Evolutionary conservation across 148 eudicot genomes (phyloP), one percentile per base, ranked within the genome.

Genomic region (Arctostaphylos glauca): DNA sequence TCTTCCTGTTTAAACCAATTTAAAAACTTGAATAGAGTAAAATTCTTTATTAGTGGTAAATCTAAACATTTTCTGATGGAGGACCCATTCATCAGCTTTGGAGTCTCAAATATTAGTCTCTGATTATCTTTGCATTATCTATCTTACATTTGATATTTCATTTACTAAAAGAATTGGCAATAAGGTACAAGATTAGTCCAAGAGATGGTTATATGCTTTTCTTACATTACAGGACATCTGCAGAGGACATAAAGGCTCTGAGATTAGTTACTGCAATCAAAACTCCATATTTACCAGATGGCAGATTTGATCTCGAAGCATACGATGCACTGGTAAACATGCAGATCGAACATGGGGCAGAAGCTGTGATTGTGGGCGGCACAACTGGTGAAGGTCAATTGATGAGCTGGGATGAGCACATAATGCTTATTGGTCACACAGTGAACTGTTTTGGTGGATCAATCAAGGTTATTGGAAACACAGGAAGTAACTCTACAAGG

Each of bases 351-450:
- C 59, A 86, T 75, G 97, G 98, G n/a, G 95, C 81, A 0, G 97
- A 94, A 72, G 96, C 88, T 18, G 92, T 94, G 68, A 94, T 94
- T 76, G 98, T 94, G 15, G 98, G 98, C 16, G 98, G 98, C 79
- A 94, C 98, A 23, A 93, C 98, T 21, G 98, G 98, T 52, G 98
- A 94, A 88, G 98, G 95, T 21, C 98, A 94, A 78, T 80, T 94
- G 53, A 94, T 94, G 98, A 91, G 95, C 81, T 94, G 98, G 98
- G 98, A 94, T 85, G 98, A 94, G 81, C 98, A 94, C 82, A 91
- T 94, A 16, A 94, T 94, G 98, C 98, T 94, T 66, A 94, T 94
- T 72, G 98, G 94, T 66, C 98, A 93, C 83, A 94, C 97, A 2
- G 92, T 94, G 55, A 94, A 94, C 82, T 94, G 97, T 84, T 94